A percentile compares a stretch with the other conserved stretches of the same genome.
These are phyloP conservation scores for Dendrostoma leiphaemia DNA, from an alignment of 2,329 filamentous ascomycete species.

Conservation along the genomic window DNA sequence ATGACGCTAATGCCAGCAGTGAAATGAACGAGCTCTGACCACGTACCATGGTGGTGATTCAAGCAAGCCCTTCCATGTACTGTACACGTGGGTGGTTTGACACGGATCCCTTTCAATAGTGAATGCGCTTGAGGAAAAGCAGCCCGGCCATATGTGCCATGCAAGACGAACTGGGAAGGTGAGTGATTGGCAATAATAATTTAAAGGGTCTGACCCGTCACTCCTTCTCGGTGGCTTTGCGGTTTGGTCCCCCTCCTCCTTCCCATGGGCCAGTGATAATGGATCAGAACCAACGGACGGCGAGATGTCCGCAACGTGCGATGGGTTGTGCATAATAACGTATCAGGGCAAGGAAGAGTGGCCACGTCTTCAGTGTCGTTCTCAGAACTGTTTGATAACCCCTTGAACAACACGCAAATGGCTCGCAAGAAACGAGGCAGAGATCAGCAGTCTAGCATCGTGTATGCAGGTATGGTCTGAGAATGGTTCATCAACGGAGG, in stretches of 20 bases:
- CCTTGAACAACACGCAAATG: background rate
- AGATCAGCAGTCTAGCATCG: background rate
- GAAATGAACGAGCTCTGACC: background rate
- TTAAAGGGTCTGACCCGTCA: too few species aligned
- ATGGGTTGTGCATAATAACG: background rate
- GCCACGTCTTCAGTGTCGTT: background rate
- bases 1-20: constrained; percentile 18
- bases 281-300: too few species aligned
- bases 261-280: too few species aligned
- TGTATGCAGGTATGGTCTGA: background rate
- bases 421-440: background rate
- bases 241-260: too few species aligned
- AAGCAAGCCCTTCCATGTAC: background rate
- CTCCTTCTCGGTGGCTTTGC: background rate
- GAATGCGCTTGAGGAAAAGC: background rate
- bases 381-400: background rate
- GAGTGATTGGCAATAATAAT: too few species aligned
- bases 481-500: constrained; percentile 1
- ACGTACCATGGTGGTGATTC: background rate
- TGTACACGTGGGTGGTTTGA: background rate
- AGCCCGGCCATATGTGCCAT: background rate
- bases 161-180: constrained; percentile 1
- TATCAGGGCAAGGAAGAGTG: background rate
- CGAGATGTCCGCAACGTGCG: background rate
- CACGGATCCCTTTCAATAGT: background rate